Conservation (phyloP, 2,329 filamentous ascomycete species). For the Cordyceps militaris region DNA sequence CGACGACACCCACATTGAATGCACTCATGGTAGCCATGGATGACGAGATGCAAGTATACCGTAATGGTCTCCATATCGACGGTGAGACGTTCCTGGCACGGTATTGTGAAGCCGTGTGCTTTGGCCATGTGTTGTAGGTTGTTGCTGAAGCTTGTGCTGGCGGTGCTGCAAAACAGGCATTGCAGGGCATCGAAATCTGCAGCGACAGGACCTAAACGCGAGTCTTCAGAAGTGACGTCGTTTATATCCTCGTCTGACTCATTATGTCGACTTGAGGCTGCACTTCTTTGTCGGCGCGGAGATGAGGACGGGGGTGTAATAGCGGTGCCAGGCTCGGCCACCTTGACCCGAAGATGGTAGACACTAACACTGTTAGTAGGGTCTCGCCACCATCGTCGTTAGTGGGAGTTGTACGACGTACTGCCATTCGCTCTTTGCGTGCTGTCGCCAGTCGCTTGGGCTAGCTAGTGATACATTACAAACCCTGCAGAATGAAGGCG, state of each 20-base stretch:
- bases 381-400: background rate
- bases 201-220: background rate
- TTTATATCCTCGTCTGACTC: background rate
- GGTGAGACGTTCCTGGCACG: conserved; percentile 30
- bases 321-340: conserved; percentile 17
- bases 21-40: conserved; percentile 44
- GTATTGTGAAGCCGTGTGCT: conserved; percentile 40
- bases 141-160: conserved; percentile 24
- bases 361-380: conserved; percentile 15
- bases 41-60: conserved; percentile 40
- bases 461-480: conserved; percentile 17
- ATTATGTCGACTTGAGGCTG: background rate
- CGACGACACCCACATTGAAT: conserved; percentile 41
- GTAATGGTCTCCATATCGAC: conserved; percentile 42
- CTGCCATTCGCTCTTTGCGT: conserved; percentile 21
- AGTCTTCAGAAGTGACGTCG: background rate
- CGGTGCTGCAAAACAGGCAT: conserved; percentile 37
- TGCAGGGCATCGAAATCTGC: conserved; percentile 23
- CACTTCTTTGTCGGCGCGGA: background rate
- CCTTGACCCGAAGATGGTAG: conserved; percentile 19
- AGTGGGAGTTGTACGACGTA: conserved; percentile 8
- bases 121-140: conserved; percentile 44
- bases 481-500: conserved; percentile 18
- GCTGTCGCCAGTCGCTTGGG: conserved; percentile 17
- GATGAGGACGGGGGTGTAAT: conserved; percentile 12